Percentiles rank a stretch among this genome's conserved stretches.
These are phyloP conservation scores for Solanum neorickii DNA, from an alignment of 257 asterid species.

Conservation along the genomic window DNA sequence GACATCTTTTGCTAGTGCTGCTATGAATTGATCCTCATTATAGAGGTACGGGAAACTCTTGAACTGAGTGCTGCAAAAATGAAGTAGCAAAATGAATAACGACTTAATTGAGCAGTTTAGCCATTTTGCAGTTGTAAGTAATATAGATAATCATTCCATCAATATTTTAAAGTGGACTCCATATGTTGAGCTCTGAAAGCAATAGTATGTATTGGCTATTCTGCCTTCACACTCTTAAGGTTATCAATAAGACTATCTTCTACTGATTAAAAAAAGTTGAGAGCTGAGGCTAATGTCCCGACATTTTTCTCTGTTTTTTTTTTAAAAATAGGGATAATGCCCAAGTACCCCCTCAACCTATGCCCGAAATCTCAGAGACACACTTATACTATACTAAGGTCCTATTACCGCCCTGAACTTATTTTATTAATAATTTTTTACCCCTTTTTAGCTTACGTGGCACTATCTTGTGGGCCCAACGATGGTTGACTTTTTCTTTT, in stretches of 20 bases:
- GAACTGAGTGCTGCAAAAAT: constrained; percentile 72
- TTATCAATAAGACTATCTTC: background rate
- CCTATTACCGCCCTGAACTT: too few relatives aligned
- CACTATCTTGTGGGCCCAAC: too few relatives aligned
- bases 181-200: background rate
- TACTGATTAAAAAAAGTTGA: background rate
- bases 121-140: background rate
- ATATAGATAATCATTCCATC: background rate
- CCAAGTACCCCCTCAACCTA: too few relatives aligned
- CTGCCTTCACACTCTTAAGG: background rate
- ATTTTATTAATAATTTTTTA: too few relatives aligned
- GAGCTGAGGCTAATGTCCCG: background rate
- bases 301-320: background rate
- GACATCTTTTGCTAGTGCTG: constrained; percentile 66
- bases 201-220: background rate
- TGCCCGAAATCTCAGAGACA: too few relatives aligned
- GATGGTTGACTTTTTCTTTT: too few relatives aligned
- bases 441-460: too few relatives aligned
- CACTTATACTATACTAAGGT: too few relatives aligned
- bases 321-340: too few relatives aligned
- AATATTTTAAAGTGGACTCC: background rate
- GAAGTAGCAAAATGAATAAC: background rate
- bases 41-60: constrained; percentile 96
- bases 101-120: background rate
- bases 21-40: constrained; percentile 78